Percentiles rank a stretch among this genome's conserved stretches.
These are phyloP conservation scores for Obba rivulosa DNA, from an alignment of 768 basidiomycete species.

Conservation along the genomic window DNA sequence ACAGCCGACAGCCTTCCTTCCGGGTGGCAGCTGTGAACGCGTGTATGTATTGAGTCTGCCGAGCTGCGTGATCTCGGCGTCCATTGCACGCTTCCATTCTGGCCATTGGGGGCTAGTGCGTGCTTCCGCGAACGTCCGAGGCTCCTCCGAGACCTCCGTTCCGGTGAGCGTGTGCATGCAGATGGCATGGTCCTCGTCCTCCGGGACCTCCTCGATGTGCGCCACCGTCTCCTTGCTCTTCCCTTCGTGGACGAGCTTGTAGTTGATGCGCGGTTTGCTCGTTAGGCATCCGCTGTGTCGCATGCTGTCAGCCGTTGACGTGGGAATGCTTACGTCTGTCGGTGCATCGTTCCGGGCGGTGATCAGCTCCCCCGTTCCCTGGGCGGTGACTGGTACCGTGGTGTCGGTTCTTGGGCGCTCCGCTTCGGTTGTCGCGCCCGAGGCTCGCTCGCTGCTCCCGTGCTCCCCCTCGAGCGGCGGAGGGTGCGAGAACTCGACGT, in stretches of 20 bases:
- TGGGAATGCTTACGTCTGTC: not conserved
- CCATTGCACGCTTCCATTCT: constrained; percentile 5
- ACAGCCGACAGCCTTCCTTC: constrained; percentile 21
- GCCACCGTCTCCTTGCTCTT: not conserved
- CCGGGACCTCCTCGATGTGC: not conserved
- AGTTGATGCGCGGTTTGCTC: constrained; percentile 1
- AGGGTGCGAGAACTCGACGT: not conserved
- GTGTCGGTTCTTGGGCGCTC: not conserved
- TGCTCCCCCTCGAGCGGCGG: constrained; percentile 11
- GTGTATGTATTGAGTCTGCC: not conserved
- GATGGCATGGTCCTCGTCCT: not conserved
- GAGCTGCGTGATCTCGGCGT: constrained; percentile 5
- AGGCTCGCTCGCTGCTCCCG: not conserved
- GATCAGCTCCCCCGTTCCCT: not conserved
- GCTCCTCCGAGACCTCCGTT: constrained; percentile 1
- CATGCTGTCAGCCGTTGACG: not conserved
- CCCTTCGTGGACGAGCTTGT: constrained; percentile 1
- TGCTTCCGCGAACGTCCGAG: constrained; percentile 4
- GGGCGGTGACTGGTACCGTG: no score
- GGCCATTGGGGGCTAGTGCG: constrained; percentile 4
- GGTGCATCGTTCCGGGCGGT: not conserved
- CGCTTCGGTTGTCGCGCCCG: constrained; percentile 7
- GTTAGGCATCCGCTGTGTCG: not conserved
- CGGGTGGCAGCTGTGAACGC: not conserved
- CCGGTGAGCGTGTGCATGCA: not conserved